Base-by-base conservation (phyloP, 352 stramenopile genomes). In the Phytophthora agathidicida region DNA sequence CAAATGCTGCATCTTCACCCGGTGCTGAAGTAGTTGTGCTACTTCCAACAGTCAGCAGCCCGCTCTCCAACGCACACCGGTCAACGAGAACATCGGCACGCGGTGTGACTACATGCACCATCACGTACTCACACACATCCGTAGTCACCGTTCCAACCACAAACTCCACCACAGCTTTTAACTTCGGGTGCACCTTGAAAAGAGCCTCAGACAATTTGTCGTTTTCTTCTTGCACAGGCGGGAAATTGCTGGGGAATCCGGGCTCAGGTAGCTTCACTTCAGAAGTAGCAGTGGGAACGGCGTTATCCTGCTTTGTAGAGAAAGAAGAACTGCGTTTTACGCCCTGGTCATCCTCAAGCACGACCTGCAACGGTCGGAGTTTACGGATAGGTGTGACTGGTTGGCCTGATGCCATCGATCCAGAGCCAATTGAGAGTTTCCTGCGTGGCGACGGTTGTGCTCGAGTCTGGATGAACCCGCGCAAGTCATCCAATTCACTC, bases 141-240 rank as follows among this genome's bases (percentile, higher is more conserved):
- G 73, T 89, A 24, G 83, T 79, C 10, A 82, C 75, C 13, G 69
- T 77, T 14, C 75, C 75, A 6, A 89, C 82, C 7, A 91, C 75
- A 53, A 89, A 87, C 5, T 89, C 82, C 17, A 89, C 70, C 7
- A 77, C 68, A 10, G 56, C 56, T 32, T 86, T 80, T 16, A 89
- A 30, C 42, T 74, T 75, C 2, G 79, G 79, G 11, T 89, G 76
- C 16, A 83, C 38, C 44, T 88, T 91, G 65, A 88, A 89, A 42
- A 89, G 59, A 1, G 79, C 65, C 2, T 80, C 62, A 0, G 65
- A 69, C 11, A 91, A 48, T n/a, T 55, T 63, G 41, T 82, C 72
- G 3, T 60, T 54, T 23, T 75, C 68, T 33, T 70, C 45, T 11
- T 71, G 37, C 2, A 60, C 28, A 14, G 49, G 20, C 33, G 46